Evolutionary conservation across 305 asterid genomes (phyloP).

Genomic region (Fraxinus ornus): DNA sequence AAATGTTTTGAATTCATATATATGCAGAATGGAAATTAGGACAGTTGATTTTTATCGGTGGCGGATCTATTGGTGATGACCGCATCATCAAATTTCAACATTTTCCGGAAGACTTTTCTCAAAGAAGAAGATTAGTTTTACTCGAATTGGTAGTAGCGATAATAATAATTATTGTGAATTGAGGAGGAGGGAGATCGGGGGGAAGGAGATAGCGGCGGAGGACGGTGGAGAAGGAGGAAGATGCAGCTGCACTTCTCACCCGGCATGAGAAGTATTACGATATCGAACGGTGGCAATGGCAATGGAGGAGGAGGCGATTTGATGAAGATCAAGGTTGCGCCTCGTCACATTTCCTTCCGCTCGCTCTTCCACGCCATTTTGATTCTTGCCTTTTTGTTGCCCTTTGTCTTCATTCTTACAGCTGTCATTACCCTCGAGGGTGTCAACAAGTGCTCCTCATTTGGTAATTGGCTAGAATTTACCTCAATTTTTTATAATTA

Average conservation of each 20-base stretch:
- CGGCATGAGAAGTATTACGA: constrained; percentile 29
- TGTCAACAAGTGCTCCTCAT: constrained; percentile 49
- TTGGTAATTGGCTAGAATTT: constrained; percentile 28
- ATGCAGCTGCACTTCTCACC: constrained; percentile 42
- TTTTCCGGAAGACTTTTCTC: background rate
- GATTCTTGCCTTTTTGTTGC: constrained; percentile 55
- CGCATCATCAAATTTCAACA: background rate
- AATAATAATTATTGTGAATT: background rate
- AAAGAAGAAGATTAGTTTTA: background rate
- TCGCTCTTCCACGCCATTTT: constrained; percentile 81
- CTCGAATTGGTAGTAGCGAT: background rate
- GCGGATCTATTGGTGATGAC: background rate
- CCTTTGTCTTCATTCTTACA: constrained; percentile 46
- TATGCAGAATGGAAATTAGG: background rate
- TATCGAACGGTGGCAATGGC: constrained; percentile 47
- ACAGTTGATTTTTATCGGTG: background rate
- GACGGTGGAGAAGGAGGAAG: constrained; percentile 46
- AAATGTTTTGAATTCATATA: background rate
- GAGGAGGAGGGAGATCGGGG: background rate
- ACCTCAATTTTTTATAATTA: background rate
- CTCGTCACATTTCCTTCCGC: constrained; percentile 86
- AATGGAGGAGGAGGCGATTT: constrained; percentile 73
- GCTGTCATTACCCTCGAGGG: constrained; percentile 51
- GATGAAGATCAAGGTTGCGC: constrained; percentile 94
- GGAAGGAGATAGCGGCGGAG: background rate